phyloP scores from a whole-genome alignment of 2,329 filamentous ascomycete species.

The Alternaria alternata region DNA sequence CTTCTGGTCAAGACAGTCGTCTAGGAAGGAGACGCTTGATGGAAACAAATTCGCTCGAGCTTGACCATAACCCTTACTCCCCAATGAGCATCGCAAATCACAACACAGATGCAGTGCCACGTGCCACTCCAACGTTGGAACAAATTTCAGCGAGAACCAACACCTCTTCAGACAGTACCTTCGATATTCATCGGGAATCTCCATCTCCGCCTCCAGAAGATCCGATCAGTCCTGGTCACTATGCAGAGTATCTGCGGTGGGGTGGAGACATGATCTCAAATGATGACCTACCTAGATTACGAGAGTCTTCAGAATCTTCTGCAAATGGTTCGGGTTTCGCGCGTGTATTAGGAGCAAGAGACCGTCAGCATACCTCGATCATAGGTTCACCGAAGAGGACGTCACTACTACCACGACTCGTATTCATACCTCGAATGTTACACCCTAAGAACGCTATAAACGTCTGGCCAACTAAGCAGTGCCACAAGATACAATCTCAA shows the following conservation, averaged over 20 bases:
- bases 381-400: background rate
- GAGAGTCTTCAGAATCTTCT: background rate
- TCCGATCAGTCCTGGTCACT: background rate
- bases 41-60: background rate
- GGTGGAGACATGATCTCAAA: background rate
- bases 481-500: background rate
- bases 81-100: background rate
- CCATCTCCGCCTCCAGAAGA: background rate
- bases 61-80: background rate
- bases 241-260: background rate
- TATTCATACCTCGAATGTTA: background rate
- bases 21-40: background rate
- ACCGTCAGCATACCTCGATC: background rate
- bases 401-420: background rate
- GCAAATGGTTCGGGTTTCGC: background rate
- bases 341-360: background rate
- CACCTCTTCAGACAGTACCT: background rate
- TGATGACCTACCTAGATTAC: background rate
- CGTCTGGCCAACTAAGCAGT: background rate
- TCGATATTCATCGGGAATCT: background rate
- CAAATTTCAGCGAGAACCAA: background rate
- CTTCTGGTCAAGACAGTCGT: background rate
- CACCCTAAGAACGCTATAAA: background rate
- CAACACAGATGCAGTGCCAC: background rate
- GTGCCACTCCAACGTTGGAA: background rate